Evolutionary conservation across 257 asterid species (phyloP).

Genomic region (Solanum ossicruentum): DNA sequence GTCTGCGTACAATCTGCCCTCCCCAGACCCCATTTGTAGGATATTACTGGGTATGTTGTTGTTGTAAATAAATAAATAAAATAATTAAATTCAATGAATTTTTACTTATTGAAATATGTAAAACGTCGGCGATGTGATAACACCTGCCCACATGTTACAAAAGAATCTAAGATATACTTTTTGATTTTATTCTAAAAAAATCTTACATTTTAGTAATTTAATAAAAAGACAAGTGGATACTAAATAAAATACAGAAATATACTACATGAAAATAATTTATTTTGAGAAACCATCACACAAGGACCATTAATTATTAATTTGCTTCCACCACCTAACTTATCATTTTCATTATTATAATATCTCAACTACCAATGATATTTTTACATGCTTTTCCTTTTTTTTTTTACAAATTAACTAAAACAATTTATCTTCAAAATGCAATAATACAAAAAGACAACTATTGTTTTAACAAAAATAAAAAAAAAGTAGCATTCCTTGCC

Average conservation of each 20-base stretch:
- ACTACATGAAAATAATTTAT: neutral
- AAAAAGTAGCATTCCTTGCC: neutral
- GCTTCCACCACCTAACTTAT: neutral
- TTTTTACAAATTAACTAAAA: too few relatives aligned
- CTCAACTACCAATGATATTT: neutral
- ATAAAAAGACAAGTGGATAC: neutral
- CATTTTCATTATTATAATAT: neutral
- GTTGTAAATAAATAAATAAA: neutral
- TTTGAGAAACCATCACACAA: neutral
- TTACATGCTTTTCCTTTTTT: neutral
- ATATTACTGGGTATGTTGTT: too few relatives aligned
- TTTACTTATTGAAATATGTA: neutral
- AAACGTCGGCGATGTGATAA: neutral
- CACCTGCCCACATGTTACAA: neutral
- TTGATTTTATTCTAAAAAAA: neutral
- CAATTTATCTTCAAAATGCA: neutral
- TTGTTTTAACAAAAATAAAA: neutral
- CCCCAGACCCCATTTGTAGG: too few relatives aligned
- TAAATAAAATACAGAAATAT: neutral
- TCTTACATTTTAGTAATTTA: neutral
- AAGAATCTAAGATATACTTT: neutral
- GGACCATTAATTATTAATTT: neutral
- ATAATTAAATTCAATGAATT: neutral
- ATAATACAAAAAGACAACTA: neutral
- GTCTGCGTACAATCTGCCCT: too few relatives aligned